Evolutionary conservation across 805 yeast genomes (phyloP).

Genomic region (Helenozyma baotianmanensis): DNA sequence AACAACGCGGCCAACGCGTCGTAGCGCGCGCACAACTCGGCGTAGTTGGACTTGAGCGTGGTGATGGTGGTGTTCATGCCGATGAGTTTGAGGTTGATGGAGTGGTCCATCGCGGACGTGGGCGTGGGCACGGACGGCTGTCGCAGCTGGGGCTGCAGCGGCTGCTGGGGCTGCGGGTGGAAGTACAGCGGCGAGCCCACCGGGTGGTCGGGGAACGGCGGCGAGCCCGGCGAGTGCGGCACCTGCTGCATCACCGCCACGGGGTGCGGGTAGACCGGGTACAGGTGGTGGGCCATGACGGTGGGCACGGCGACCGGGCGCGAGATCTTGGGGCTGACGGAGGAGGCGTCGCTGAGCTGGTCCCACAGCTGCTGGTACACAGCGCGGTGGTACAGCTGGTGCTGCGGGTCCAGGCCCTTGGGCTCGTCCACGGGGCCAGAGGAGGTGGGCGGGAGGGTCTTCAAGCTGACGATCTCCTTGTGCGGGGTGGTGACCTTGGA

Average conservation of each 20-base stretch:
- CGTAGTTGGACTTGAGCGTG: slow-evolving; percentile 39
- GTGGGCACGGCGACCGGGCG: slow-evolving; percentile 2
- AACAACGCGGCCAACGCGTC: slow-evolving; percentile 47
- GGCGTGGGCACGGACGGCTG: slow-evolving; percentile 15
- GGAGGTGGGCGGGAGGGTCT: slow-evolving; percentile 27
- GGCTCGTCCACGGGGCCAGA: slow-evolving; percentile 8
- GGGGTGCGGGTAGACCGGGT: slow-evolving; percentile 7
- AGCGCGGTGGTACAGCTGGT: slow-evolving; percentile 17
- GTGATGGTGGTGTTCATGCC: slow-evolving; percentile 38
- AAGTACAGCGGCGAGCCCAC: slow-evolving; percentile 10
- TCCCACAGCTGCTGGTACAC: slow-evolving; percentile 17
- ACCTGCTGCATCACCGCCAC: slow-evolving; percentile 2
- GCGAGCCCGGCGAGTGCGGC: slow-evolving; percentile 13
- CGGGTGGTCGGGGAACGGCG: slow-evolving; percentile 5
- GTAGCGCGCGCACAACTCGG: slow-evolving; percentile 39
- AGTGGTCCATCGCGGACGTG: slow-evolving; percentile 10
- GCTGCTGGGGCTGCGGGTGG: slow-evolving; percentile 9
- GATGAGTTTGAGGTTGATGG: slow-evolving; percentile 20
- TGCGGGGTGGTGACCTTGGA: slow-evolving; percentile 34
- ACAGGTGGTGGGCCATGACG: slow-evolving; percentile 6
- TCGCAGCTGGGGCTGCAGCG: slow-evolving; percentile 15
- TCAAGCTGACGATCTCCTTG: slow-evolving; percentile 35
- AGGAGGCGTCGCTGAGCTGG: slow-evolving; percentile 7
- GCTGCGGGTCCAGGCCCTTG: slow-evolving; percentile 2
- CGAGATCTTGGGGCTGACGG: slow-evolving; percentile 4